These are phyloP conservation scores for Pontederia crassipes DNA, from an alignment of 176 grass and related monocot genomes.

Conservation along the genomic window DNA sequence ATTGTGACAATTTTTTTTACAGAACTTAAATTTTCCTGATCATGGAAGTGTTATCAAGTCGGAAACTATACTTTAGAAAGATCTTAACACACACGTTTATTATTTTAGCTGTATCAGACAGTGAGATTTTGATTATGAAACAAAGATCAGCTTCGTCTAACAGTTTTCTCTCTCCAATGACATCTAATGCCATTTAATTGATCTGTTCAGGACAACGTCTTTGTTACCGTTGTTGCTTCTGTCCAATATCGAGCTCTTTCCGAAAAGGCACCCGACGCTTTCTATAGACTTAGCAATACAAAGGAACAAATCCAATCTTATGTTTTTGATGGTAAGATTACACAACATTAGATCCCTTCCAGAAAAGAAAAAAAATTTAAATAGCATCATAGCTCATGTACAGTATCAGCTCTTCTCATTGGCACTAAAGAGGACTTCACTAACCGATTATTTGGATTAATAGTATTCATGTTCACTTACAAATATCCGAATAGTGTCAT, in stretches of 20 bases:
- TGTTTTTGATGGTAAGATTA: conserved; percentile 17
- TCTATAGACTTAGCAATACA: conserved; percentile 19
- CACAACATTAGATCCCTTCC: no score
- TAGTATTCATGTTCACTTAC: no score
- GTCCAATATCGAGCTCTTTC: conserved; percentile 15
- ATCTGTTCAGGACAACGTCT: conserved; percentile 18
- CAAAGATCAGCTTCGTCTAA: background rate
- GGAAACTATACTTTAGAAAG: background rate
- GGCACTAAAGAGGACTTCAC: no score
- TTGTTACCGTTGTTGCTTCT: conserved; percentile 21
- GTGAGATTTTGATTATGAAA: background rate
- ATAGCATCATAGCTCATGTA: background rate
- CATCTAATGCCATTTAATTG: background rate
- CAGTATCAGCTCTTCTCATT: no score
- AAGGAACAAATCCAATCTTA: conserved; percentile 20
- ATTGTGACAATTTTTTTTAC: background rate
- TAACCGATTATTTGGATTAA: no score
- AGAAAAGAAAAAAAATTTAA: background rate
- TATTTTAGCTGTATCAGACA: background rate
- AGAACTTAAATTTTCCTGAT: background rate
- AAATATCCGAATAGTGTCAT: no score
- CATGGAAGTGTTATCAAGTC: background rate
- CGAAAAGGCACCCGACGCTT: conserved; percentile 11
- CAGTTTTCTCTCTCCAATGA: background rate
- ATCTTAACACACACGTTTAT: background rate